A percentile compares a stretch with the other conserved stretches of the same genome.
Conservation (phyloP, 2,329 filamentous ascomycete genomes). For the Coniochaeta pulveracea region DNA sequence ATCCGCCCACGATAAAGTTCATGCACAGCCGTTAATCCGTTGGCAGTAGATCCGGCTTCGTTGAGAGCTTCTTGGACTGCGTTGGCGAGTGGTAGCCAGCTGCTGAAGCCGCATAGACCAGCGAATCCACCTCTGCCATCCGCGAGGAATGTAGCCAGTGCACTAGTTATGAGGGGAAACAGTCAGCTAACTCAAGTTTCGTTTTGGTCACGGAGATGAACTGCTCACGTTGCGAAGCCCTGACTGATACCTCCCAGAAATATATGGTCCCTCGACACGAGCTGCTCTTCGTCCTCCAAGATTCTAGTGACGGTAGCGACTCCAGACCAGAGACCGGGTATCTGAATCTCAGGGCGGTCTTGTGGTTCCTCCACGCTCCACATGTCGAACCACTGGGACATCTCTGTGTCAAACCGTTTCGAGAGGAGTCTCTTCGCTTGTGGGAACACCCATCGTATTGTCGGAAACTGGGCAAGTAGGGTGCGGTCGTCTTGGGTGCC, state of each 20-base stretch:
- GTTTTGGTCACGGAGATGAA: neutral
- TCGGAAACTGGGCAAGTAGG: conserved; percentile 5
- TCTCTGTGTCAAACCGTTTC: conserved; percentile 6
- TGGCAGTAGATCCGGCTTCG: neutral
- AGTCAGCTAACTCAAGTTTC: conserved; percentile 2
- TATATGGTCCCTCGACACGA: conserved; percentile 13
- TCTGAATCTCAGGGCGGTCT: conserved; percentile 12
- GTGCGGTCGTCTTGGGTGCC: conserved; percentile 1
- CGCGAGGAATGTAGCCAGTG: conserved; percentile 10
- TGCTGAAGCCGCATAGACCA: conserved; percentile 17
- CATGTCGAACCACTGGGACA: conserved; percentile 19
- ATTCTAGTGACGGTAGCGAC: conserved; percentile 9
- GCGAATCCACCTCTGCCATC: conserved; percentile 9
- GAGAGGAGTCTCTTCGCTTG: conserved; percentile 5
- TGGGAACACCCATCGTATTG: conserved; percentile 8
- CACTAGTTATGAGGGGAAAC: conserved; percentile 1
- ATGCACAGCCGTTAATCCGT: neutral
- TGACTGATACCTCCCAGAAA: conserved; percentile 21
- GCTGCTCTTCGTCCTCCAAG: conserved; percentile 12
- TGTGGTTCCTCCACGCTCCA: conserved; percentile 9
- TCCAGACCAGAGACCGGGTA: conserved; percentile 12
- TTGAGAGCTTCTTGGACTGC: neutral
- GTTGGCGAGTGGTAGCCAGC: conserved; percentile 15
- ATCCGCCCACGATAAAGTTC: neutral
- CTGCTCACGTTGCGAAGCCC: conserved; percentile 15